Base-by-base conservation (phyloP, 768 basidiomycete species). In the Suillus brevipes region DNA sequence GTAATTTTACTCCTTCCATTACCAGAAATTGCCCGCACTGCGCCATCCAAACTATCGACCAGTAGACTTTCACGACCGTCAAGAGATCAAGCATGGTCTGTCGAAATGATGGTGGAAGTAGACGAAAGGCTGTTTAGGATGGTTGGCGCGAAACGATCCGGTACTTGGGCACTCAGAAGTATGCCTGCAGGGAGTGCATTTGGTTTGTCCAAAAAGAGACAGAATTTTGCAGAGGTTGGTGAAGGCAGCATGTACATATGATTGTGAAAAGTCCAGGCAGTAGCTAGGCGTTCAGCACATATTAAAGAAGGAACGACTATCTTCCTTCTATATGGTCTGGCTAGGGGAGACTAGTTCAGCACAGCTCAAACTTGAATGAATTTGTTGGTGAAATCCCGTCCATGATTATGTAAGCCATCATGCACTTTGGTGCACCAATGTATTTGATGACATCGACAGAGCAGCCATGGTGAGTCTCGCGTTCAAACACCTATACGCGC, bases 171-270 rank as follows among this genome's bases (percentile, higher is more conserved):
- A 50, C 72, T 62, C 59, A 36, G 38, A 62, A 75, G 75, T 64
- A 64, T 49, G 7, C 55, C 31, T 60, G 65, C 12, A 50, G 62
- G 20, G 64, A 63, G 43, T 59, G 45, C 45, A 25, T 36, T 45
- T n/a, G 60, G 52, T 42, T 28, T 28, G 37, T 52, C 64, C 50
- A 40, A 57, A 42, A 69, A 66, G 42, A 72, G 68, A 36, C 37
- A 59, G 6, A 7, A 40, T 45, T 64, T 67, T 36, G 69, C 66
- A 20, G 77, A 79, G 47, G 67, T 83, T 40, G 83, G 83, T 7
- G 85, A 86, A 43, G 82, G 82, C 3, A 75, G 81, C 25, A 84
- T 85, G 83, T 85, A 85, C 65, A 83, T 85, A 64, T 85, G 65
- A 76, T 9, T 52, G 28, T n/a, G 40, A 47, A 23, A 42, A 18